phyloP scores from a whole-genome alignment of 148 eudicot genomes.

The Simmondsia chinensis region DNA sequence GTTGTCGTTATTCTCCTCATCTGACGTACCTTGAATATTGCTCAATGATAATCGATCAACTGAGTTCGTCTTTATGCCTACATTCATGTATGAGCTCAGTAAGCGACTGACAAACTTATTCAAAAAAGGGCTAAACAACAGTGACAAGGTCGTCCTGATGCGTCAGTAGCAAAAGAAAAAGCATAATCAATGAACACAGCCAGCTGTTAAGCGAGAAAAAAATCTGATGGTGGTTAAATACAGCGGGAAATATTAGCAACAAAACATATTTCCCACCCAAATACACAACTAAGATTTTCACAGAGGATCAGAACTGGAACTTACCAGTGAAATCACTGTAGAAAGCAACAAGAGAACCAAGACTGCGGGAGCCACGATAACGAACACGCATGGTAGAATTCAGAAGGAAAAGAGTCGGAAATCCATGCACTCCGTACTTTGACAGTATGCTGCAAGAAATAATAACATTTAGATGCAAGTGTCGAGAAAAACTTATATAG shows the following conservation, averaged over 20 bases:
- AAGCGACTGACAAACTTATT: not conserved
- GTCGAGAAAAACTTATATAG: not conserved
- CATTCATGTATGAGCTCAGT: conserved; percentile 4
- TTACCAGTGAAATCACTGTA: conserved; percentile 71
- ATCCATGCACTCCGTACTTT: conserved; percentile 88
- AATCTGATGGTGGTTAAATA: too few species aligned
- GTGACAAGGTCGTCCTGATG: too few species aligned
- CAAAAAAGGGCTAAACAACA: not conserved
- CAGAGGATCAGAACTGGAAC: not conserved
- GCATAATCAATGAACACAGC: too few species aligned
- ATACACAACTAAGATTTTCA: too few species aligned
- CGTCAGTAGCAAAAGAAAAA: too few species aligned
- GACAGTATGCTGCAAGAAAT: conserved; percentile 69
- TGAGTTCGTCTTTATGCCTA: conserved; percentile 42
- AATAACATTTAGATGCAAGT: too few species aligned
- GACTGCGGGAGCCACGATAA: conserved; percentile 75
- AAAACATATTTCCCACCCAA: too few species aligned
- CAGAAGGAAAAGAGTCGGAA: conserved; percentile 74
- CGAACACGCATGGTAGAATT: conserved; percentile 81
- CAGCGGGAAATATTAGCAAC: too few species aligned
- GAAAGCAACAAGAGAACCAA: conserved; percentile 62
- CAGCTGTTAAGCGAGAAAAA: too few species aligned
- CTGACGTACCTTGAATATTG: conserved; percentile 27
- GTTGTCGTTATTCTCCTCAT: conserved; percentile 17
- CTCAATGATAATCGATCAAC: conserved; percentile 31